Evolutionary conservation across 306 rosid genomes (phyloP), one percentile per base, ranked within the genome.

Genomic region (cucumber (Cucumis sativus)): DNA sequence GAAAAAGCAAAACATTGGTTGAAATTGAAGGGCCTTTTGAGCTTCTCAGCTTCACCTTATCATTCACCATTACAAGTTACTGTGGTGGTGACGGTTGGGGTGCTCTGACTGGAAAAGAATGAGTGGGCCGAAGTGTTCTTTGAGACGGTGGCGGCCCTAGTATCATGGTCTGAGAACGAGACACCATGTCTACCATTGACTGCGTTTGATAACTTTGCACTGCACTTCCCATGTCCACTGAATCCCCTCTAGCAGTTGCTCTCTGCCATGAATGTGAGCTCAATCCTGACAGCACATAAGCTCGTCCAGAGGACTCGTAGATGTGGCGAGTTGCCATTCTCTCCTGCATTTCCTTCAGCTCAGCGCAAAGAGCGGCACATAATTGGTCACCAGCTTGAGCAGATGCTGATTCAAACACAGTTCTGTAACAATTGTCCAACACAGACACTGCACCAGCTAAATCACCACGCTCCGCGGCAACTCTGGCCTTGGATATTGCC

Each of bases 191-290:
- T 10, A 79, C 84, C 97, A 92, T 92, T 0, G 96, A 84, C 56
- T 93, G 92, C 5, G 99, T 95, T 86, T 91, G 93, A 79, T 92
- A 95, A 74, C 93, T 81, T 75, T 81, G 90, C 75, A 95, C 80
- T 23, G 83, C 80, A 83, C 90, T 92, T 77, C 86, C 91, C 77
- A 86, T 88, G 25, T 87, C 88, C 7, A 91, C 88, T n/a, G 93
- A 92, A 84, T 95, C 97, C 71, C 99, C 97, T 78, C 99, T 58
- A 9, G 97, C 92, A 10, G 97, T 92, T 78, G 99, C 99, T 81
- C 99, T 85, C 81, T 95, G 97, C 97, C 88, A 83, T 83, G 93
- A 92, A 79, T 95, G 99, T 28, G 97, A 89, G 84, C 97, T 89
- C 86, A 95, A 55, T 63, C 97, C 97, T 35, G 99, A 95, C 49